A percentile compares a stretch with the other conserved stretches of the same genome.
Evolutionary conservation across 2,329 filamentous ascomycete species (phyloP).

Genomic region (Raffaelea arxii): DNA sequence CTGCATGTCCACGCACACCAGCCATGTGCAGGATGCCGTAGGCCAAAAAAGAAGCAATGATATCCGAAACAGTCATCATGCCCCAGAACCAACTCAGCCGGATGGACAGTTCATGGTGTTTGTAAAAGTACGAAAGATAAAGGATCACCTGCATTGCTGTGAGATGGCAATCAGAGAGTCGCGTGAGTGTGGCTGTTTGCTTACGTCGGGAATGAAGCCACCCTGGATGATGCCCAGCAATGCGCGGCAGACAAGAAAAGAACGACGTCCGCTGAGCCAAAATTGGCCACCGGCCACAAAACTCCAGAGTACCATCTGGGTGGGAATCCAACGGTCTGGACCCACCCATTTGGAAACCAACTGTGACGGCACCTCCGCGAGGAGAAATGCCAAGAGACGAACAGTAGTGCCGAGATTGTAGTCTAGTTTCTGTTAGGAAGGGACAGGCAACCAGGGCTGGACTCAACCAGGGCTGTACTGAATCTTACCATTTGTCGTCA

Average conservation of each 20-base stretch:
- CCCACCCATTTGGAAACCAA: too few species aligned
- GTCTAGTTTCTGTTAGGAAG: constrained; percentile 14
- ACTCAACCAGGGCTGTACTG: not conserved
- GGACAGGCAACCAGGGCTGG: not conserved
- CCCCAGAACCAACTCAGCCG: constrained; percentile 30
- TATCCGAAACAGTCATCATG: constrained; percentile 27
- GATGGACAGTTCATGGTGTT: constrained; percentile 26
- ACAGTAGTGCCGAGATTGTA: constrained; percentile 39
- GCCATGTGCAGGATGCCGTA: constrained; percentile 28
- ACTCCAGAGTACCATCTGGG: too few species aligned
- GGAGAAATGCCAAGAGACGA: constrained; percentile 19
- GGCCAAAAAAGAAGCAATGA: constrained; percentile 26
- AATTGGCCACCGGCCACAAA: too few species aligned
- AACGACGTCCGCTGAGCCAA: too few species aligned
- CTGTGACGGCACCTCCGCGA: not conserved
- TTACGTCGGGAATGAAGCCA: too few species aligned
- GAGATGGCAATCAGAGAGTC: too few species aligned
- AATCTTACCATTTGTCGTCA: constrained; percentile 31
- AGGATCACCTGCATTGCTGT: constrained; percentile 24
- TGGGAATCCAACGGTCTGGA: too few species aligned
- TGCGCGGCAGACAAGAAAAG: too few species aligned
- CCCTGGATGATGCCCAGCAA: too few species aligned
- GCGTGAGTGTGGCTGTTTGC: too few species aligned
- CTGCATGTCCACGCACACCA: constrained; percentile 23
- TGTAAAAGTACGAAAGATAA: constrained; percentile 32